Conservation (phyloP, 169 alveolate genomes). For the Theileria equi region DNA sequence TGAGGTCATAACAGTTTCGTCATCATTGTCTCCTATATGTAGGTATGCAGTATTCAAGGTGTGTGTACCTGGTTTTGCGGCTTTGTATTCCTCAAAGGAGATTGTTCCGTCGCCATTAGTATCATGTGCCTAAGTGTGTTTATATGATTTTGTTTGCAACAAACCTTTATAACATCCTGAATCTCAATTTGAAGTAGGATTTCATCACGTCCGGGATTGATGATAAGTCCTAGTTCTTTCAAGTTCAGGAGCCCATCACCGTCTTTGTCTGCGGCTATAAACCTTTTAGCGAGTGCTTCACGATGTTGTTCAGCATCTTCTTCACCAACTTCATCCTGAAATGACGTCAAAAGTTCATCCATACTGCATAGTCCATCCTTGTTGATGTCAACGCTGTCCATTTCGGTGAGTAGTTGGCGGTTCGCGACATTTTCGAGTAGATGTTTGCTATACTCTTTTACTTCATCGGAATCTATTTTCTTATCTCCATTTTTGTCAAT, state of each 20-base stretch:
- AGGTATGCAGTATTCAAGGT: not conserved
- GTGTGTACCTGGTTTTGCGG: conserved; percentile 15
- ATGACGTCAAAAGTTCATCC: conserved; percentile 66
- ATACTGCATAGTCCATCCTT: conserved; percentile 70
- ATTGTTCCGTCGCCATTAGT: conserved; percentile 71
- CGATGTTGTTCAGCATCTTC: conserved; percentile 57
- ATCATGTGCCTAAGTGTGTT: conserved; percentile 62
- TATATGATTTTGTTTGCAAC: not conserved
- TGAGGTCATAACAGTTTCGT: conserved; percentile 9
- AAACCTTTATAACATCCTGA: conserved; percentile 59
- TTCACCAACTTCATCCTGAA: conserved; percentile 66
- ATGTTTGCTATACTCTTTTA: conserved; percentile 41
- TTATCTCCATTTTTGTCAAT: conserved; percentile 66
- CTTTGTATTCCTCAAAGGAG: conserved; percentile 67
- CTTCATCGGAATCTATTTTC: conserved; percentile 37
- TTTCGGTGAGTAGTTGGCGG: conserved; percentile 72
- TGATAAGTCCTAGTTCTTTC: conserved; percentile 60
- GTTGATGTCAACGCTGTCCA: conserved; percentile 70
- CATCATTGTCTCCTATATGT: conserved; percentile 26
- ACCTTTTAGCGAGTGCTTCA: conserved; percentile 67
- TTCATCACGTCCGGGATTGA: conserved; percentile 71
- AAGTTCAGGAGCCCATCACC: conserved; percentile 59
- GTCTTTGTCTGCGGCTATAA: conserved; percentile 75
- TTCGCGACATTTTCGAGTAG: conserved; percentile 56
- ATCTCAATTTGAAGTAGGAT: conserved; percentile 68